A percentile compares a stretch with the other conserved stretches of the same genome.
Evolutionary conservation across 371 early-diverging fungal species (phyloP).

Genomic region (Haplosporangium sp.): DNA sequence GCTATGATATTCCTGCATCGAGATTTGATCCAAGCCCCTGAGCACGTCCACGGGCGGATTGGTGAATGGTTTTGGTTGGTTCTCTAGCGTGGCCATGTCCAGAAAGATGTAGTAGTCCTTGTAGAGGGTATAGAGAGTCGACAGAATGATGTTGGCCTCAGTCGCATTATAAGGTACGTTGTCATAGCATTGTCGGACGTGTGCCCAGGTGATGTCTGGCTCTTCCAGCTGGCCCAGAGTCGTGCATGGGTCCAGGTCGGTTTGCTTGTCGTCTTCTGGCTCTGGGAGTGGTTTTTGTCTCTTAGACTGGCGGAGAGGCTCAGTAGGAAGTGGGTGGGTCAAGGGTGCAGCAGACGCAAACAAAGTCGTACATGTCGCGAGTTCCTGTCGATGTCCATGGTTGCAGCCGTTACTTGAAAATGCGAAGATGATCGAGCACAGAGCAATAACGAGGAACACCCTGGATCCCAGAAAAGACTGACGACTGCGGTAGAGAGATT

Average conservation of each 20-base stretch:
- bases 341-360: constrained; percentile 2
- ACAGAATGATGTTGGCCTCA: constrained; percentile 28
- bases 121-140: constrained; percentile 33
- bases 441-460: too few species aligned
- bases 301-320: neutral
- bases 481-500: too few species aligned
- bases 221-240: constrained; percentile 14
- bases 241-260: constrained; percentile 26
- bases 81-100: constrained; percentile 22
- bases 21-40: constrained; percentile 15
- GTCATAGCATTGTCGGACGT: constrained; percentile 28
- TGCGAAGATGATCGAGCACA: neutral
- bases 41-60: constrained; percentile 36
- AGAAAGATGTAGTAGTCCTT: constrained; percentile 48
- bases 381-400: too few species aligned
- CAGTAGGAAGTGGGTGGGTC: neutral
- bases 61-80: constrained; percentile 42
- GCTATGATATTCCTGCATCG: constrained; percentile 1
- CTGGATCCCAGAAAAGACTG: too few species aligned
- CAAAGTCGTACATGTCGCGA: too few species aligned
- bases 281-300: neutral
- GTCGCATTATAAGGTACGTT: constrained; percentile 34
- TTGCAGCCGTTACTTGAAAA: too few species aligned
- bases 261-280: neutral
- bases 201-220: constrained; percentile 24